Base-by-base conservation (phyloP, 257 asterid species). In the Linaria vulgaris region DNA sequence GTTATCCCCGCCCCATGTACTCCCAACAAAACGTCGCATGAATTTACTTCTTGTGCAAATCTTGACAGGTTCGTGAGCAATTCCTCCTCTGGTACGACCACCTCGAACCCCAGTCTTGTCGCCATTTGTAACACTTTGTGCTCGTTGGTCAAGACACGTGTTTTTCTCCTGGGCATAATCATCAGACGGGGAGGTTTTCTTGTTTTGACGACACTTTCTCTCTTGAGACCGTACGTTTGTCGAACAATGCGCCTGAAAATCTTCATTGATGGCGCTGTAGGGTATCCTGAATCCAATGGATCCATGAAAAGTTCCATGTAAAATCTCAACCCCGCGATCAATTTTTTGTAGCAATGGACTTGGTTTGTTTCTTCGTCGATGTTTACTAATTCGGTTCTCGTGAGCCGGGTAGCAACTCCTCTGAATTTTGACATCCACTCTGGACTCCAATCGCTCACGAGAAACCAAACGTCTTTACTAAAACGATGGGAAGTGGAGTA, bases 1-100 rank as follows among this genome's bases (percentile, higher is more conserved):
- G 96, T 88, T 30, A 88, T 59, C 20, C 96, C 96, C 0, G 90
- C 96, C 56, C 95, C 96, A 13, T 88, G 96, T 5, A 88, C 59
- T 41, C 96, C 96, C 88, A 88, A 41, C 51, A 88, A 48, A 41
- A 84, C 84, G 73, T 86, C 96, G 69, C 90, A 84, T 0, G 96
- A 79, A 30, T 88, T 88, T 61, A 88, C 95, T 0, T 59, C 0
- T 20, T 74, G 77, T 0, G 95, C 90, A 30, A 82, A 86, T 49
- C 41, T 52, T 37, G 83, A 25, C 51, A 77, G 10, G 68, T 80
- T 75, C 1, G 82, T 66, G 6, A 84, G 75, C 0, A 38, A 0
- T 6, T 60, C 21, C 0, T 86, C 78, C 73, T 88, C 91, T 0
- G 91, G 91, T 12, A 56, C 41, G 10, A 84, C 72, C 24, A 83